Evolutionary conservation across 1,284 basidiomycete genomes (phyloP).

Genomic region (Singerocomus rubriflavus): DNA sequence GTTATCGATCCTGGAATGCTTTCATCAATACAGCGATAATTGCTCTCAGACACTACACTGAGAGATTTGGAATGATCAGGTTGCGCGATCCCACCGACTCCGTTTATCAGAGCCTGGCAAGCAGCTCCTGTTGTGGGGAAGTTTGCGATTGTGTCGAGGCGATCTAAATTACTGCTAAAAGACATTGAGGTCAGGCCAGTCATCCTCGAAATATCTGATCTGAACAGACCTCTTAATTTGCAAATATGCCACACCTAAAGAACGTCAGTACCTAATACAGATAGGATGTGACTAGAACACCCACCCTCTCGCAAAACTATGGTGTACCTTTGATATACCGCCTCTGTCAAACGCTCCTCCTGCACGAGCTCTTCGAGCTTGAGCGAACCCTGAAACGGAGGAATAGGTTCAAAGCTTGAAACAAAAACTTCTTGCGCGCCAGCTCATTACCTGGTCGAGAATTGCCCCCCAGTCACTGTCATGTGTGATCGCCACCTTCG

Average conservation of each 20-base stretch:
- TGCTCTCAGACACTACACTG: conserved; percentile 26
- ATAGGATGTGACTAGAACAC: neutral
- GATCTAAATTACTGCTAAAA: conserved; percentile 6
- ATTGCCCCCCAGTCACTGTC: conserved; percentile 21
- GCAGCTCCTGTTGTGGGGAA: neutral
- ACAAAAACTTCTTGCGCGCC: neutral
- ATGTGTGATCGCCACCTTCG: conserved; percentile 25
- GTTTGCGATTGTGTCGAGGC: neutral
- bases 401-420: neutral
- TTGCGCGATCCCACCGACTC: neutral
- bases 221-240: conserved; percentile 16
- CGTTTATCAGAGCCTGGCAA: neutral
- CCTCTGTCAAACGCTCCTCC: conserved; percentile 11
- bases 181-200: neutral
- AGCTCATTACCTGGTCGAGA: conserved; percentile 14
- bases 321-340: conserved; percentile 13
- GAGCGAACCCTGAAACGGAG: conserved; percentile 10
- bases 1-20: neutral
- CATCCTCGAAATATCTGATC: no score
- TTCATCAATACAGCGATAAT: conserved; percentile 21
- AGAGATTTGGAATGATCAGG: conserved; percentile 11
- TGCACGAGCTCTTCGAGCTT: conserved; percentile 15
- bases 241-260: conserved; percentile 22
- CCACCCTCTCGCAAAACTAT: conserved; percentile 11
- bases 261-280: neutral